Conservation (phyloP, 345 rosid genomes). For the Syzygium aqueum region DNA sequence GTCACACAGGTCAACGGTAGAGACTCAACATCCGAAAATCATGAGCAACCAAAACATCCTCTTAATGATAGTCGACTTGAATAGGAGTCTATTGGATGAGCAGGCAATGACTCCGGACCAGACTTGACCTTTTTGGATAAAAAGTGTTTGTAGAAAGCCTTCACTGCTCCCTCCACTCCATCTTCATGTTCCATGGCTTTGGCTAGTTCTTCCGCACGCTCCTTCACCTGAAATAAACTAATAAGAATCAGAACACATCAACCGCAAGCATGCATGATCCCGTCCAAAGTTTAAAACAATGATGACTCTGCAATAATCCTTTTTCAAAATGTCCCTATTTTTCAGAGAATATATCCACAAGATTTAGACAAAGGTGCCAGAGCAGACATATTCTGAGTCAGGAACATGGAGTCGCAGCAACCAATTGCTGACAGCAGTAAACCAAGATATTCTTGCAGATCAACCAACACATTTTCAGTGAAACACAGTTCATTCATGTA, state of each 20-base stretch:
- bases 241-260: not conserved
- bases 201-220: constrained; percentile 25
- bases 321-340: not conserved
- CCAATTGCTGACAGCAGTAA: not conserved
- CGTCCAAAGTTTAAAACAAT: not conserved
- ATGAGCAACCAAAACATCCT: constrained; percentile 21
- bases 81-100: not conserved
- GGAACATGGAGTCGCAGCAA: not conserved
- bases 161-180: constrained; percentile 46
- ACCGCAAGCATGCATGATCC: not conserved
- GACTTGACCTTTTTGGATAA: not conserved
- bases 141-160: constrained; percentile 45
- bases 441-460: not conserved
- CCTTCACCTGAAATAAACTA: constrained; percentile 33
- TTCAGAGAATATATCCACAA: not conserved
- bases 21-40: not conserved
- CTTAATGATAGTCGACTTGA: constrained; percentile 10
- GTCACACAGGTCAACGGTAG: not conserved
- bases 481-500: not conserved
- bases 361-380: not conserved
- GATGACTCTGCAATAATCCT: not conserved
- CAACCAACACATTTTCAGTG: not conserved
- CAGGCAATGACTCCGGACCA: not conserved
- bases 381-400: not conserved
- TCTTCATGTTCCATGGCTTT: constrained; percentile 42